Conservation (phyloP, 2,329 filamentous ascomycete species). For the Torrubiella hemipterigena region DNA sequence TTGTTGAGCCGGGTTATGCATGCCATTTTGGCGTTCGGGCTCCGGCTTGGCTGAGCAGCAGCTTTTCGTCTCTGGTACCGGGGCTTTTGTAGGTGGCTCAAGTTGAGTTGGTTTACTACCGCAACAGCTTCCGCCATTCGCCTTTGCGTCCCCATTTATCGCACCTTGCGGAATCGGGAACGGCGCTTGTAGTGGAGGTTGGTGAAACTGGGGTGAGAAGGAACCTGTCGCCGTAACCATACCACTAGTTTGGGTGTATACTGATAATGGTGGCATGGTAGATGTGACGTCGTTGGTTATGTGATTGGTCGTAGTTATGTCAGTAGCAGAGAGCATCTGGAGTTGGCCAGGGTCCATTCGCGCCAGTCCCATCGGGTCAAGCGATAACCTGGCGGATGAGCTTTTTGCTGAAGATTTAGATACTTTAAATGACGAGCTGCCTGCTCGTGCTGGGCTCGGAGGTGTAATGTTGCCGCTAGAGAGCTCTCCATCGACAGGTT, state of each 20-base stretch:
- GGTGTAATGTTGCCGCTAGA: slow-evolving; percentile 13
- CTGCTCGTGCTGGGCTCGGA: slow-evolving; percentile 18
- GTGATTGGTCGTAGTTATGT: too few species aligned
- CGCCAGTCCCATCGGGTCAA: slow-evolving; percentile 34
- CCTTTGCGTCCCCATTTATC: slow-evolving; percentile 1
- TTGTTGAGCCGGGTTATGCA: slow-evolving; percentile 1
- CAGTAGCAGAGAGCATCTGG: too few species aligned
- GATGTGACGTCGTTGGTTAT: too few species aligned
- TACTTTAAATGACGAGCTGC: slow-evolving; percentile 27
- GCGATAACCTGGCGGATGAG: slow-evolving; percentile 31
- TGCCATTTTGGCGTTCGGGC: too few species aligned
- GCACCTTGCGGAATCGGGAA: slow-evolving; percentile 8
- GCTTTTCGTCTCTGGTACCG: slow-evolving; percentile 12
- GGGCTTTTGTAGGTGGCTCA: neutral
- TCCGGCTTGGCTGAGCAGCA: slow-evolving; percentile 26
- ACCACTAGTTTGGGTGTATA: slow-evolving; percentile 15
- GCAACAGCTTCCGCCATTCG: slow-evolving; percentile 12
- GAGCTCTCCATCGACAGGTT: slow-evolving; percentile 10
- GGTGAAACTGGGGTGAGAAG: slow-evolving; percentile 2
- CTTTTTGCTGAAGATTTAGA: slow-evolving; percentile 29
- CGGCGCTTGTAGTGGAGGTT: neutral
- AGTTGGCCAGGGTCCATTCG: slow-evolving; percentile 41
- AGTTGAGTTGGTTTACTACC: slow-evolving; percentile 1
- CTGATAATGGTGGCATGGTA: slow-evolving; percentile 9
- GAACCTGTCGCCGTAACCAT: slow-evolving; percentile 15